Base-by-base conservation (phyloP, 2,329 filamentous ascomycete genomes). In the Penicillium sp. region DNA sequence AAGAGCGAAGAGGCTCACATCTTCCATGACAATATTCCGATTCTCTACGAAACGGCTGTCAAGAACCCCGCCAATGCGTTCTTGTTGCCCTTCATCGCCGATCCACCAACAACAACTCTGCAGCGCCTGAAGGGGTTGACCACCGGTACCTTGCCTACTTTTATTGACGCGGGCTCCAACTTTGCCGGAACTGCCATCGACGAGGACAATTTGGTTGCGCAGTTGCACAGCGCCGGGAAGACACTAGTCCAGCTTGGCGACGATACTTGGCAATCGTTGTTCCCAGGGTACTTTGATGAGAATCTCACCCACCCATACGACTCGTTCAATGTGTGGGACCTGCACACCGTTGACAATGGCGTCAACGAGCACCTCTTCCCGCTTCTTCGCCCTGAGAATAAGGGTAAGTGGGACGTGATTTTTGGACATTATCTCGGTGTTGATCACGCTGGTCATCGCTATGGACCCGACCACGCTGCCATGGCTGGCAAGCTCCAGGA, bases 241-340 rank as follows among this genome's bases (percentile, higher is more conserved):
- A 90, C 84, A 62, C 85, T 99, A 64, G 95, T 93, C 6, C 96
- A 99, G 69, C 80, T 99, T 37, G 95, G 95, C n/a, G 95, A 99
- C 73, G 93, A 99, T 76, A 99, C 95, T 4, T 99, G 95, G 95
- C 90, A 92, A 64, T 84, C 91, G 44, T 80, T 99, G 16, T 99
- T 98, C 72, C 95, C 95, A 0, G 91, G 84, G n/a, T 92, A 96
- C 74, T 99, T 99, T 68, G 88, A 96, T 72, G 79, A 87, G 9
- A 90, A 93, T 55, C 85, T 97, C 55, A 96, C 93, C 65, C 86
- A 83, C 66, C 86, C 95, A 0, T 99, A 96, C 74, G 93, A 98
- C 73, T 98, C 93, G 60, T 96, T 99, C 78, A 97, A 98, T 70
- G 95, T 98, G 7, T 97, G 92, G 92, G 95, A 99, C 73, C 77